Percentiles rank a stretch among this genome's conserved stretches.
phyloP scores from a whole-genome alignment of 345 rosid genomes.

The Limnanthes douglasii region DNA sequence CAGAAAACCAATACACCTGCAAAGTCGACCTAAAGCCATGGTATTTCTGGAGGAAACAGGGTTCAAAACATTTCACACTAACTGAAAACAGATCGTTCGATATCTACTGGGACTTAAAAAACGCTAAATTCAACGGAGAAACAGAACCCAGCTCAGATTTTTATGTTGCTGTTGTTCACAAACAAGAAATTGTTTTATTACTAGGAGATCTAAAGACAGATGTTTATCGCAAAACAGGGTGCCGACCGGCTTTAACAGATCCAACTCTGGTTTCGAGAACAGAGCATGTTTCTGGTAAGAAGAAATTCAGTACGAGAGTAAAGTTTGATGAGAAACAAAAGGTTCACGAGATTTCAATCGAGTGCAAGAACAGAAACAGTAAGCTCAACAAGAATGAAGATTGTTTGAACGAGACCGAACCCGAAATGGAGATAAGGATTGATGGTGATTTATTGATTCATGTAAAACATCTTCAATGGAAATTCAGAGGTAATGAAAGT shows the following conservation, averaged over 20 bases:
- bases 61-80: constrained; percentile 35
- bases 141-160: constrained; percentile 50
- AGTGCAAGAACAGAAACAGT: constrained; percentile 21
- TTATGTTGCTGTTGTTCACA: constrained; percentile 48
- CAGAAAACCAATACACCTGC: constrained; percentile 33
- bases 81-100: constrained; percentile 35
- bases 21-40: constrained; percentile 65
- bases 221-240: constrained; percentile 50
- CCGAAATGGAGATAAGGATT: constrained; percentile 51
- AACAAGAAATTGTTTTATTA: constrained; percentile 40
- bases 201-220: constrained; percentile 67
- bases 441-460: constrained; percentile 43
- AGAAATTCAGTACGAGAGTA: constrained; percentile 32
- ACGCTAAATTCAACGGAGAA: constrained; percentile 56
- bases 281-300: constrained; percentile 54
- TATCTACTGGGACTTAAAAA: constrained; percentile 48
- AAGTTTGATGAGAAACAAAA: constrained; percentile 38
- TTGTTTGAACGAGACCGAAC: constrained; percentile 36
- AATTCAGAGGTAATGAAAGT: constrained; percentile 59
- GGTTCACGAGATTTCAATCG: constrained; percentile 46
- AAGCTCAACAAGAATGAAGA: constrained; percentile 12
- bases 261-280: constrained; percentile 49
- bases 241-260: constrained; percentile 57
- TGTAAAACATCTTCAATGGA: constrained; percentile 72
- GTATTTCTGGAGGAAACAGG: constrained; percentile 74